These are phyloP conservation scores for Pichia phayaonensis DNA, from an alignment of 805 yeast genomes.

Conservation along the genomic window DNA sequence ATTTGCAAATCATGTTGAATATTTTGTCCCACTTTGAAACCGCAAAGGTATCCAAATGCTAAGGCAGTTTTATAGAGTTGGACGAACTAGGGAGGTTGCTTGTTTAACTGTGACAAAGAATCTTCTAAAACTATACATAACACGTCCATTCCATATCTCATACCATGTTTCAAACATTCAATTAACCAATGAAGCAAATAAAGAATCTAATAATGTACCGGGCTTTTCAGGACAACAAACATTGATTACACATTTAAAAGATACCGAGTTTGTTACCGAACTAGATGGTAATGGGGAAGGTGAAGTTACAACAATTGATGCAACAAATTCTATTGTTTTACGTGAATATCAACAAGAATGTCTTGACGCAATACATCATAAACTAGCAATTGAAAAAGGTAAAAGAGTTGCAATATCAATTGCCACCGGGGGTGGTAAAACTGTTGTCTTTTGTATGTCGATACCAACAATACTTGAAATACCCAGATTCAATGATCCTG, in stretches of 20 bases:
- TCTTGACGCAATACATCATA: slow-evolving; percentile 43
- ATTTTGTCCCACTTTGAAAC: not conserved
- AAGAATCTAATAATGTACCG: not conserved
- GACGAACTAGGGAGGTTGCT: not conserved
- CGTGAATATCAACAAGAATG: slow-evolving; percentile 62
- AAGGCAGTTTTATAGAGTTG: not conserved
- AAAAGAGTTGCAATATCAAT: slow-evolving; percentile 70
- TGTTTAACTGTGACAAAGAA: not conserved
- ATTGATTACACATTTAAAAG: not conserved
- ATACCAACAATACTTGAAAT: slow-evolving; percentile 33
- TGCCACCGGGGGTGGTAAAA: slow-evolving; percentile 95
- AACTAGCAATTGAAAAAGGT: slow-evolving; percentile 29
- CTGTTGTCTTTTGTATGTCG: slow-evolving; percentile 63
- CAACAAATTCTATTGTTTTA: not conserved
- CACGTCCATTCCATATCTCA: not conserved
- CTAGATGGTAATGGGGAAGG: not conserved
- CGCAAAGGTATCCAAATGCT: not conserved
- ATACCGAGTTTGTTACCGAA: not conserved
- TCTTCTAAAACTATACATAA: not conserved
- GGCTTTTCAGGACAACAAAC: not conserved
- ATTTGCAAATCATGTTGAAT: no score
- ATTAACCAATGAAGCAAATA: not conserved
- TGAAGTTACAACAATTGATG: not conserved
- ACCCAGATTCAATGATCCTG: slow-evolving; percentile 17
- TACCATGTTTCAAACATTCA: not conserved